A percentile compares a stretch with the other conserved stretches of the same genome.
Conservation (phyloP, 768 basidiomycete genomes). For the Macrocybe gigantea region DNA sequence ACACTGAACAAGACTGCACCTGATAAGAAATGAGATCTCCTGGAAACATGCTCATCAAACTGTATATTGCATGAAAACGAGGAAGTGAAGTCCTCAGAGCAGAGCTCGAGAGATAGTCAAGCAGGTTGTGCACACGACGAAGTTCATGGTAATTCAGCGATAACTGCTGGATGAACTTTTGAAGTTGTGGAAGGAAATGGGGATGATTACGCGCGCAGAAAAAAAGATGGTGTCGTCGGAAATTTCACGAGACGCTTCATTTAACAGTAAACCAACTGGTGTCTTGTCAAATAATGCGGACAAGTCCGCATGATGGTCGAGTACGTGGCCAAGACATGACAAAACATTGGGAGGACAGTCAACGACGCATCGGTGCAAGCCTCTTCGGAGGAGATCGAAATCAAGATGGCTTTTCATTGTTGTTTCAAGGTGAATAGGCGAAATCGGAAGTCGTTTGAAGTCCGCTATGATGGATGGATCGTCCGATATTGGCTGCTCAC, state of each 20-base stretch:
- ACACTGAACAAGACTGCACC: too few species aligned
- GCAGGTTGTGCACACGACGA: too few species aligned
- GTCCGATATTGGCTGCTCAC: slow-evolving; percentile 29
- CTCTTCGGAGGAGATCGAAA: slow-evolving; percentile 33
- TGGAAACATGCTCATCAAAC: too few species aligned
- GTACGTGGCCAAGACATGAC: not conserved
- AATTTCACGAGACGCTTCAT: not conserved
- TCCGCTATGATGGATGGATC: slow-evolving; percentile 43
- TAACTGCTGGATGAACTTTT: too few species aligned
- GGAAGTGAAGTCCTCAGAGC: too few species aligned
- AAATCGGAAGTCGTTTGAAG: slow-evolving; percentile 40
- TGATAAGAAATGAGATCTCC: too few species aligned
- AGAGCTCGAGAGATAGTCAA: too few species aligned
- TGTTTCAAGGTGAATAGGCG: slow-evolving; percentile 1
- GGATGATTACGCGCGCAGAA: slow-evolving; percentile 27
- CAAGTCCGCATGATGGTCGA: not conserved
- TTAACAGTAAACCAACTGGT: not conserved
- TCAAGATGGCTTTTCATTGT: slow-evolving; percentile 9
- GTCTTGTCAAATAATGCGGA: not conserved
- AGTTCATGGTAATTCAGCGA: too few species aligned
- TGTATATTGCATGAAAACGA: too few species aligned
- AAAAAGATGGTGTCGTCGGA: slow-evolving; percentile 27
- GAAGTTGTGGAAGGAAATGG: too few species aligned
- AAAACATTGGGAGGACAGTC: not conserved
- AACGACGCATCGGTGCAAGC: slow-evolving; percentile 11